Evolutionary conservation across 2,329 filamentous ascomycete genomes (phyloP), one percentile per base, ranked within the genome.

Genomic region (Periconia digitata): DNA sequence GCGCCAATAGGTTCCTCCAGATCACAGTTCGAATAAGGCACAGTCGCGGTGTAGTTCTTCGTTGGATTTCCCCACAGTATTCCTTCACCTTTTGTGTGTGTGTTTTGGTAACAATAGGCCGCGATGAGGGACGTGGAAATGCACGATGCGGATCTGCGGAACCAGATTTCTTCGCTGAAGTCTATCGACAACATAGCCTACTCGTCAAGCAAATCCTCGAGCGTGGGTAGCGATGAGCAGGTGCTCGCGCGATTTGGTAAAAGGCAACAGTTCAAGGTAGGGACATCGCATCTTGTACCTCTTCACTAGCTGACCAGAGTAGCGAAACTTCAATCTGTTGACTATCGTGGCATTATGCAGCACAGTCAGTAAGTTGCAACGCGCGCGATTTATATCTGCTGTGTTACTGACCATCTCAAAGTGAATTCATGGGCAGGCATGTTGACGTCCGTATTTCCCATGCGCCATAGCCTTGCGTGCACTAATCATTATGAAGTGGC

Each of bases 261-360:
- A 23, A 44, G 43, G 3, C 54, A 54, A 21, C 29, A 41, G 12
- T 40, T 55, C 22, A 48, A 53, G 24, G 24, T 13, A 42, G 45
- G 54, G 1, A 55, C 39, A 23, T 57, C 53, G 20, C 44, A 46
- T 6, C 46, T 55, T 21, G 41, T 55, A 27, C 51, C 53, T 6
- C 55, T 6, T 13, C 24, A 13, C 24, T 27, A 27, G 13, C 24
- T 27, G 6, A 27, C 24, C 7, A 12, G 12, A 27, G 13, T 27
- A 27, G 24, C 6, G 24, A 27, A 27, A 27, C 24, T 27, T 27
- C 24, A 27, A 27, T 27, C 6, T 27, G 7, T 7, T 27, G 24
- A 7, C 24, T 27, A 13, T 27, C 6, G 24, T 27, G 6, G 24
- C 7, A 13, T 7, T 27, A 13, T 7, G 24, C 24, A 7, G 7